These are phyloP conservation scores for Leccinum boreale DNA, from an alignment of 768 basidiomycete genomes.

Conservation along the genomic window DNA sequence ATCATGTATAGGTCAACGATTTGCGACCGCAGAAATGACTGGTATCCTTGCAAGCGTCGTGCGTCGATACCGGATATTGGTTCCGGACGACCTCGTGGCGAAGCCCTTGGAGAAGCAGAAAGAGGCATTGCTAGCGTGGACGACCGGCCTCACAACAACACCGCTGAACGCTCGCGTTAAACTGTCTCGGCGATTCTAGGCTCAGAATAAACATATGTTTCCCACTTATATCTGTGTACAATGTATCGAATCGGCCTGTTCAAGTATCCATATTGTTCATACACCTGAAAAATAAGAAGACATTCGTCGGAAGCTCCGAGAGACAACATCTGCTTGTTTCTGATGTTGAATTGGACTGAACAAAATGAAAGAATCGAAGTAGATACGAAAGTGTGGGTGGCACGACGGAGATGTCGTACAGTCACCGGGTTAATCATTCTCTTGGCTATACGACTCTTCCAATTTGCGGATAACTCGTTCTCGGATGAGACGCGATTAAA, in stretches of 20 bases:
- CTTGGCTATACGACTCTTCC: no score
- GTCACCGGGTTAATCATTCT: neutral
- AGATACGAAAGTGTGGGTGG: neutral
- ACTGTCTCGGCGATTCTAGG: slow-evolving; percentile 16
- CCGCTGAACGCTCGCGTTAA: slow-evolving; percentile 30
- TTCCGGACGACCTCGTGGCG: slow-evolving; percentile 35
- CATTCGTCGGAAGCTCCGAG: neutral
- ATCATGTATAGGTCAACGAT: slow-evolving; percentile 49
- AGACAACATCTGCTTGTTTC: no score
- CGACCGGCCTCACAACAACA: slow-evolving; percentile 32
- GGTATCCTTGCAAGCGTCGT: slow-evolving; percentile 44
- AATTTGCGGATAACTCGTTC: slow-evolving; percentile 14
- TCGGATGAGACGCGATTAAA: slow-evolving; percentile 32
- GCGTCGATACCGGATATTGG: slow-evolving; percentile 37
- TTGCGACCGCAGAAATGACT: slow-evolving; percentile 40
- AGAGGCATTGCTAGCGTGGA: slow-evolving; percentile 35
- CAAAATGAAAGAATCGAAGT: no score
- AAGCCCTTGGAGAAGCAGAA: slow-evolving; percentile 34
- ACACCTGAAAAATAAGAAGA: neutral
- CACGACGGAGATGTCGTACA: no score
- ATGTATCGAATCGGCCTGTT: neutral
- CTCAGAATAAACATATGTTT: neutral
- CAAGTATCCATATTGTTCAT: neutral
- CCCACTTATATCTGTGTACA: neutral
- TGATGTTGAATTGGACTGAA: no score